Evolutionary conservation across 495 filamentous ascomycete genomes (phyloP), one percentile per base, ranked within the genome.

Genomic region (Staphylotrichum longicolle): DNA sequence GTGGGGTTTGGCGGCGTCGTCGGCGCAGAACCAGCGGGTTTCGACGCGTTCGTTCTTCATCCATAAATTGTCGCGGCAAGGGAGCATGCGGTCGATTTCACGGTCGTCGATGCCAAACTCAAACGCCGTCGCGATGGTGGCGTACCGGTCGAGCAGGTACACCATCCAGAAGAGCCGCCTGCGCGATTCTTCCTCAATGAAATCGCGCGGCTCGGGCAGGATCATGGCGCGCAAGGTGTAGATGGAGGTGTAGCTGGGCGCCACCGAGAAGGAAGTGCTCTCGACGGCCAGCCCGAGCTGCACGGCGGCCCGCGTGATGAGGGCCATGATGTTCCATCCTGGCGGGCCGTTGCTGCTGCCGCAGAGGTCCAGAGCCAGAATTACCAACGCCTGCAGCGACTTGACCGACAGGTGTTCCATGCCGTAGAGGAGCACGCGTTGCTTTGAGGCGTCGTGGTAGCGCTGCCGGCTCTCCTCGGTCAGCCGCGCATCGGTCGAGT

Each of bases 101-200:
- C 87, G 89, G 66, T 95, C 90, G 63, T 91, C 87, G 52, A 96
- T 75, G 3, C 89, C 89, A 72, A 96, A 93, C 69, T 96, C 90
- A 64, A 96, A 94, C 3, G 91, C 90, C 0, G 91, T 96, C 0
- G 90, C 87, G 49, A 95, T 84, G 2, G 91, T 95, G 1, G 91
- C 91, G 66, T 94, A 95, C 45, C 92, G 81, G 73, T 96, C 91
- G 40, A 96, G 80, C 34, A 95, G 70, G 67, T 94, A 96, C 34
- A 95, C 86, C 88, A 91, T 93, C 91, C 91, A 96, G 76, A 96
- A 95, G 1, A 96, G 76, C 7, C 91, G 80, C 45, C 91, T 79
- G 45, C 90, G 78, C 49, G 90, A 87, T 68, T 96, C 91, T 54
- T 96, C 91, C 70, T 96, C 91, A 60, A 93, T 88, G 77, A 90